Conservation (phyloP, 139 green algal species). For the Haematococcus sp. region DNA sequence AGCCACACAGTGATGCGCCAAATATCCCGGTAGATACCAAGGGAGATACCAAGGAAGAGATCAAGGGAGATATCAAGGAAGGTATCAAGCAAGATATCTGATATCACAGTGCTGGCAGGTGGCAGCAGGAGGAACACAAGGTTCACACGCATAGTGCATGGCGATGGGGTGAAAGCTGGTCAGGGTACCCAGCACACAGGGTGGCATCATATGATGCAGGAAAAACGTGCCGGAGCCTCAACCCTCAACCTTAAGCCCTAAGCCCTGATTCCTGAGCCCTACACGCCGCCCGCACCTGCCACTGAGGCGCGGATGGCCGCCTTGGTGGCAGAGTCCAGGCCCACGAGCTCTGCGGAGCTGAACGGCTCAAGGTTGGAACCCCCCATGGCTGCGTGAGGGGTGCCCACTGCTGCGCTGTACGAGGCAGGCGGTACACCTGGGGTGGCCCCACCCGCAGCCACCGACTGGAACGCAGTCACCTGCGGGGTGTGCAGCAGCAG, state of each 20-base stretch:
- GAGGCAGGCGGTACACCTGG: neutral
- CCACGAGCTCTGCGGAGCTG: neutral
- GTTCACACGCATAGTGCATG: no score
- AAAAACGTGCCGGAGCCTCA: neutral
- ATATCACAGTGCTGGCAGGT: no score
- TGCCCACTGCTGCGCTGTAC: neutral
- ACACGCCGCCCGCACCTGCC: neutral
- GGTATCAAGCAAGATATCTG: no score
- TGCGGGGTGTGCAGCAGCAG: no score
- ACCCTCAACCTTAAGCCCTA: neutral
- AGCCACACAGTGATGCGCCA: no score
- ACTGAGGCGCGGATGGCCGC: neutral
- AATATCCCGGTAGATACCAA: no score
- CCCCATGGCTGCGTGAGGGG: no score
- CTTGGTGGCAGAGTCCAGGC: constrained; percentile 4
- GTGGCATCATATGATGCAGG: neutral
- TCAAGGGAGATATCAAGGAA: neutral
- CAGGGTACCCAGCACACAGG: no score
- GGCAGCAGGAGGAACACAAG: no score
- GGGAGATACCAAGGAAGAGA: neutral
- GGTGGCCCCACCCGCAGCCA: constrained; percentile 1
- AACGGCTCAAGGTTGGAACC: neutral
- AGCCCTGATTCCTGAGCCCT: neutral
- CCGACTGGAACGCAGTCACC: constrained; percentile 59
- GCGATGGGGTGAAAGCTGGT: no score